Evolutionary conservation across 2,329 filamentous ascomycete genomes (phyloP).

Genomic region (Elsinoe batatas): DNA sequence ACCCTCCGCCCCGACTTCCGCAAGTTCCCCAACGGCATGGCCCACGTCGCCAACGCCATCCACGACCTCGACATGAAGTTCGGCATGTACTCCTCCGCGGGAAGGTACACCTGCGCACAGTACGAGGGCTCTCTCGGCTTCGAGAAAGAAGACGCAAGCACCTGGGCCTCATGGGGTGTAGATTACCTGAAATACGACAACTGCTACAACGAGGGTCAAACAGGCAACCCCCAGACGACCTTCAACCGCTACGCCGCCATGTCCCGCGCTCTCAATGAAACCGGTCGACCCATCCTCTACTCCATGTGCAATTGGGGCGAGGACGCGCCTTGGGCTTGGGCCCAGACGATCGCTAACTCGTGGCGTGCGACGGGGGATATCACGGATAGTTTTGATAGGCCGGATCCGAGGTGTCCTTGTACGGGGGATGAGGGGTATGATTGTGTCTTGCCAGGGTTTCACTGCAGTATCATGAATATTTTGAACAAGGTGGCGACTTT

Average conservation of each 20-base stretch:
- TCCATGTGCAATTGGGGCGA: conserved; percentile 24
- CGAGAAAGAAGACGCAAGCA: conserved; percentile 43
- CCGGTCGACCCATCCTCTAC: conserved; percentile 38
- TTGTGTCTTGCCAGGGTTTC: conserved; percentile 37
- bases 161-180: conserved; percentile 44
- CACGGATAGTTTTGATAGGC: conserved; percentile 37
- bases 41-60: conserved; percentile 36
- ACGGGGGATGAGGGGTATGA: conserved; percentile 29
- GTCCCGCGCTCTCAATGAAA: conserved; percentile 39
- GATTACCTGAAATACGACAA: conserved; percentile 45
- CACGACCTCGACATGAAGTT: conserved; percentile 42
- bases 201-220: conserved; percentile 46
- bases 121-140: conserved; percentile 34
- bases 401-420: conserved; percentile 35
- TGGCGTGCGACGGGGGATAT: conserved; percentile 41
- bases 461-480: conserved; percentile 42
- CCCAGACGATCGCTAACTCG: conserved; percentile 37
- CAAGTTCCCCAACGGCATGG: conserved; percentile 40
- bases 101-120: conserved; percentile 32
- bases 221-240: conserved; percentile 37
- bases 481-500: conserved; percentile 39
- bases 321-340: conserved; percentile 38
- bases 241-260: conserved; percentile 41
- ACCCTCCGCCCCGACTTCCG: conserved; percentile 32
- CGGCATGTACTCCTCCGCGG: conserved; percentile 45